Percentiles rank a stretch among this genome's conserved stretches.
Evolutionary conservation across 164 flowering plant genomes (phyloP).

Genomic region (Stephania yunnanensis): DNA sequence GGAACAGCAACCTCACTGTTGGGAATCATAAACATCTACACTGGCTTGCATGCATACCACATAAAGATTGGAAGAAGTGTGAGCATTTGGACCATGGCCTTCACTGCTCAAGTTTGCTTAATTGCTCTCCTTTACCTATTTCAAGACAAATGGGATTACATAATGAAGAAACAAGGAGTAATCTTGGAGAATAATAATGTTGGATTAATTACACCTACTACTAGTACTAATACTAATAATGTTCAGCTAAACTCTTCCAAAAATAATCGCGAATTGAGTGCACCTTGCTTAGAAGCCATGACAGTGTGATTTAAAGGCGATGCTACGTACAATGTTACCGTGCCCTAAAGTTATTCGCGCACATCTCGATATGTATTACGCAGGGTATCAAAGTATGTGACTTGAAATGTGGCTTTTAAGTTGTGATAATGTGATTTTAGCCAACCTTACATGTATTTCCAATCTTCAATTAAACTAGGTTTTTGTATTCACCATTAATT

Average conservation of each 20-base stretch:
- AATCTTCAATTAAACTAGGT: too few species aligned
- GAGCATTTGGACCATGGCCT: conserved; percentile 47
- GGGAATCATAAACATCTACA: conserved; percentile 66
- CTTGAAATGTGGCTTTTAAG: too few species aligned
- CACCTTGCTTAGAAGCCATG: neutral
- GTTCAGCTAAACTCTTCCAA: neutral
- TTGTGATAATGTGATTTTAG: too few species aligned
- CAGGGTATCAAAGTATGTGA: too few species aligned
- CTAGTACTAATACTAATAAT: conserved; percentile 3
- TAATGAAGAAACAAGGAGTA: conserved; percentile 40
- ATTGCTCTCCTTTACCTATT: conserved; percentile 54
- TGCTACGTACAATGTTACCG: too few species aligned
- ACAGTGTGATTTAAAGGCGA: neutral
- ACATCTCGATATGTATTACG: too few species aligned
- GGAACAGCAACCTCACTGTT: conserved; percentile 51
- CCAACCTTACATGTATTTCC: too few species aligned
- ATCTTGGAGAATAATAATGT: conserved; percentile 19
- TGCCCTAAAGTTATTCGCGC: too few species aligned
- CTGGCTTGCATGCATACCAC: conserved; percentile 64
- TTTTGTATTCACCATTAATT: too few species aligned
- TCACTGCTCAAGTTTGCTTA: conserved; percentile 48
- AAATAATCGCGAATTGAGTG: neutral
- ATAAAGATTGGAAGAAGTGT: conserved; percentile 38
- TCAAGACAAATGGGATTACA: conserved; percentile 69
- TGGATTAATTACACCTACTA: conserved; percentile 23